Evolutionary conservation across 345 rosid genomes (phyloP), one percentile per base, ranked within the genome.

Genomic region (Viola odorata): DNA sequence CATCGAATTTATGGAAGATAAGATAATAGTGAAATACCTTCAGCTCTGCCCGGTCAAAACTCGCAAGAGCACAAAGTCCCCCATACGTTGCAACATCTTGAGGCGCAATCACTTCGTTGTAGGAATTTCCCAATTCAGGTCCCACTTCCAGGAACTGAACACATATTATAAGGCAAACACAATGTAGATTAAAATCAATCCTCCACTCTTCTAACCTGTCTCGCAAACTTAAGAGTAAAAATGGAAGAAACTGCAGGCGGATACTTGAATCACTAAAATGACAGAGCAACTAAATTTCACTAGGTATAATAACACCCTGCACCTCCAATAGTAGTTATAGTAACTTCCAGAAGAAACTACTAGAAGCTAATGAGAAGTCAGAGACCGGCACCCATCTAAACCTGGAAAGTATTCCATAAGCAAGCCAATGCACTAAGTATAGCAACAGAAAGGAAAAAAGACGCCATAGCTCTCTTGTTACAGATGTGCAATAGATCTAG

Each of bases 61-160:
- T 88, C 41, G 99, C 96, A 75, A 95, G 90, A 3, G 98, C 99
- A 69, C 99, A 91, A 57, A 95, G 94, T 51, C 99, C 99, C 36
- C 99, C 99, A 45, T 91, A 95, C 10, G 94, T 95, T 40, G 99
- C 99, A 73, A 95, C 86, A 74, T 91, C 99, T 81, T 95, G 99
- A 67, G 99, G 73, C 55, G 99, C 99, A 85, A 95, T 87, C 44
- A 91, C 96, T 69, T 91, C 96, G 63, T 73, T 88, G 69, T 88
- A 95, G 41, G 84, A 75, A 75, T 68, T 91, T 66, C 94, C 96
- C 63, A 91, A 77, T 60, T 91, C 99, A 55, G 91, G 98, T 66
- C 85, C 86, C 48, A 88, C 95, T 71, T 95, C 98, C 78, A 95
- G 75, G 72, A 95, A 91, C 99, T 95, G 83, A 75, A 81, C 40